A percentile compares a stretch with the other conserved stretches of the same genome.
These are phyloP conservation scores for Penicillium manginii DNA, from an alignment of 495 filamentous ascomycete genomes.

Conservation along the genomic window DNA sequence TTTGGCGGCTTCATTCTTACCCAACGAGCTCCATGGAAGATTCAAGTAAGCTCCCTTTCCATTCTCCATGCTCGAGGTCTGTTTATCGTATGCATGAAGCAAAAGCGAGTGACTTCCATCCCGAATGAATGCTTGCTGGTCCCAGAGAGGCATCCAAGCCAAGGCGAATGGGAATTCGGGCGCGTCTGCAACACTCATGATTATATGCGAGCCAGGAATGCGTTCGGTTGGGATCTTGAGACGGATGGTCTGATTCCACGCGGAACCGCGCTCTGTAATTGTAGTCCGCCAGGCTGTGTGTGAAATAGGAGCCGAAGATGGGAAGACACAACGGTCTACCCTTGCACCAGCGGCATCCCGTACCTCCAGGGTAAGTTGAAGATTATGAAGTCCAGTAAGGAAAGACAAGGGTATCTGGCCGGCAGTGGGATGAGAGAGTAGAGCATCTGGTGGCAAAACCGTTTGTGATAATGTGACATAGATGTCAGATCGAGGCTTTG, in stretches of 20 bases:
- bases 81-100: conserved; percentile 88
- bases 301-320: conserved; percentile 74
- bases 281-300: conserved; percentile 87
- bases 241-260: conserved; percentile 86
- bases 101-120: conserved; percentile 83
- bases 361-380: conserved; percentile 90
- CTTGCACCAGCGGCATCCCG: conserved; percentile 75
- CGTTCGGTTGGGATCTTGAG: conserved; percentile 79
- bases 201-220: conserved; percentile 81
- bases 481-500: conserved; percentile 86
- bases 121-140: conserved; percentile 84
- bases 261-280: conserved; percentile 72
- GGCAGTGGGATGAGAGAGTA: conserved; percentile 77
- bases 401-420: conserved; percentile 72
- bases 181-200: conserved; percentile 84
- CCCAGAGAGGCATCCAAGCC: conserved; percentile 93
- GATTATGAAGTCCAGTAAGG: conserved; percentile 65
- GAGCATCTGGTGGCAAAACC: conserved; percentile 71
- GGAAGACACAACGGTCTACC: conserved; percentile 83
- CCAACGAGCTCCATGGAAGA: conserved; percentile 75
- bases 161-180: conserved; percentile 87
- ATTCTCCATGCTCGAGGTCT: conserved; percentile 63
- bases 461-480: conserved; percentile 85
- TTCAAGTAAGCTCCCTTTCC: conserved; percentile 81
- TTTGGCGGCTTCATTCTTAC: conserved; percentile 65